These are phyloP conservation scores for Phytophthora pistaciae DNA, from an alignment of 352 stramenopile genomes.

Conservation along the genomic window DNA sequence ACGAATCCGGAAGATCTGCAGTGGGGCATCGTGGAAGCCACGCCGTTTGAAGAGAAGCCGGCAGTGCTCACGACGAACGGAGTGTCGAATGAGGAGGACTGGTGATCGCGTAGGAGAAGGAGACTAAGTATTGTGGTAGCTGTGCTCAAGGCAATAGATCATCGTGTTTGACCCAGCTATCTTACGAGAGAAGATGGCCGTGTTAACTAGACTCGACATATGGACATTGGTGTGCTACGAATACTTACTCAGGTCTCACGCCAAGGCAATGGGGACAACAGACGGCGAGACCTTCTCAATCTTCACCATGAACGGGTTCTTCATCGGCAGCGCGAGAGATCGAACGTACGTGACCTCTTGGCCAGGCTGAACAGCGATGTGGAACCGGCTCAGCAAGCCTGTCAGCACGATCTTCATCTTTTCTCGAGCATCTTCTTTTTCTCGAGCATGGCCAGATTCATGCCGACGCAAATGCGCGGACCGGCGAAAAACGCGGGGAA, in stretches of 20 bases:
- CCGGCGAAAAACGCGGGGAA: slow-evolving; percentile 69
- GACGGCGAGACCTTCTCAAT: slow-evolving; percentile 9
- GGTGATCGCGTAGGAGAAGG: not conserved
- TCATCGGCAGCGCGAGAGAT: slow-evolving; percentile 48
- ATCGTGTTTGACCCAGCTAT: not conserved
- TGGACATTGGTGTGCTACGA: not conserved
- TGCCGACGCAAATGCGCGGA: slow-evolving; percentile 64
- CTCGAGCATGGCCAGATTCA: slow-evolving; percentile 72
- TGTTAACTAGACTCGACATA: not conserved
- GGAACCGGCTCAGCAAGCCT: slow-evolving; percentile 51
- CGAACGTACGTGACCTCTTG: slow-evolving; percentile 40
- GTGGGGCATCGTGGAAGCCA: slow-evolving; percentile 52
- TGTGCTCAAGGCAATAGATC: not conserved
- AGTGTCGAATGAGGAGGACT: slow-evolving; percentile 8
- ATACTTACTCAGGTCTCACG: not conserved
- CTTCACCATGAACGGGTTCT: slow-evolving; percentile 15
- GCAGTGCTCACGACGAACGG: slow-evolving; percentile 23
- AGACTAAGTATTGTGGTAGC: not conserved
- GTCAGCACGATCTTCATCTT: slow-evolving; percentile 62
- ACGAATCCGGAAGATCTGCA: slow-evolving; percentile 42
- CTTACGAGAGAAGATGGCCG: too few relatives aligned
- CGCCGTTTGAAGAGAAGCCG: slow-evolving; percentile 45
- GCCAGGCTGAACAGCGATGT: slow-evolving; percentile 29
- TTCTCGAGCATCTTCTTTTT: too few relatives aligned
- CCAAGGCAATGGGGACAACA: not conserved